A percentile compares a stretch with the other conserved stretches of the same genome.
Conservation (phyloP, 2,329 filamentous ascomycete species). For the Fonsecaea pugnacius region DNA sequence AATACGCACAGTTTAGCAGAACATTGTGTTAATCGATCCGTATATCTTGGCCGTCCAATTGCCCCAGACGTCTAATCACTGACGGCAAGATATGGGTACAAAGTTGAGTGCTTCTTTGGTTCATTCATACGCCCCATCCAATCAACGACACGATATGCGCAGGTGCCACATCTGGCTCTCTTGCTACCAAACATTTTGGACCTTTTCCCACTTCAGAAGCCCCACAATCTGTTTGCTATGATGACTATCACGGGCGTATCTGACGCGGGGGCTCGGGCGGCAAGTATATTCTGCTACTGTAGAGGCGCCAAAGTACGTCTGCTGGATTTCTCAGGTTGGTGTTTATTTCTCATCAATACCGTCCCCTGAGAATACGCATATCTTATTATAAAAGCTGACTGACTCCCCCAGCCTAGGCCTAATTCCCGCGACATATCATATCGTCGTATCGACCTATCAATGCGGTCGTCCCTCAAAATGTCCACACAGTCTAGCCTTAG, state of each 20-base stretch:
- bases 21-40: background rate
- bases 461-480: constrained; percentile 9
- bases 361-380: background rate
- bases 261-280: background rate
- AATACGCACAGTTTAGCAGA: background rate
- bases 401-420: background rate
- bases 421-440: background rate
- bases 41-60: background rate
- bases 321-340: background rate
- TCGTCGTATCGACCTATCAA: background rate
- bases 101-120: background rate
- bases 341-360: background rate
- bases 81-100: background rate
- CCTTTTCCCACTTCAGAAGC: background rate
- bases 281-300: background rate
- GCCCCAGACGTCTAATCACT: background rate
- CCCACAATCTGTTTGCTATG: background rate
- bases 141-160: background rate
- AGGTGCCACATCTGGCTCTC: background rate
- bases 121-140: background rate
- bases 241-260: background rate
- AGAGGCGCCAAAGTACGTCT: background rate
- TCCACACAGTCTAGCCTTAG: constrained; percentile 12
- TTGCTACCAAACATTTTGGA: background rate
- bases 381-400: background rate